A percentile compares a stretch with the other conserved stretches of the same genome.
Conservation (phyloP, 768 basidiomycete genomes). For the Hypholoma sublateritium region DNA sequence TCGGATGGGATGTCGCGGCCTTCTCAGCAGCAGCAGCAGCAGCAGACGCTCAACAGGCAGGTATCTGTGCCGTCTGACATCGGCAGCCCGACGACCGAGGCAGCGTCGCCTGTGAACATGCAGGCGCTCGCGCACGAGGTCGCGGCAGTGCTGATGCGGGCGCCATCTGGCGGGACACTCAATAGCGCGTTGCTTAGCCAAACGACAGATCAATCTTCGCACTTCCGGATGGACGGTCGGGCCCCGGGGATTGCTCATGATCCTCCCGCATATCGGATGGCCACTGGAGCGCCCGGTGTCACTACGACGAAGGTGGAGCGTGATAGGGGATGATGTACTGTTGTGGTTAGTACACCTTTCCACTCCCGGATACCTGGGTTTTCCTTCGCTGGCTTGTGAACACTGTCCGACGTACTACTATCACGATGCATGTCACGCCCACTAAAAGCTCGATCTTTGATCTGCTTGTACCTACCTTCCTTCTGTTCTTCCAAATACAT, state of each 20-base stretch:
- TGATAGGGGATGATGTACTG: too few species aligned
- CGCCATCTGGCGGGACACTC: background rate
- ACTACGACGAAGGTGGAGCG: background rate
- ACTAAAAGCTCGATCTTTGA: too few species aligned
- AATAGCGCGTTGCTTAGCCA: background rate
- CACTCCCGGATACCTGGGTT: too few species aligned
- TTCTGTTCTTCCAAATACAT: too few species aligned
- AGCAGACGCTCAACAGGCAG: background rate
- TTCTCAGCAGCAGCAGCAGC: too few species aligned
- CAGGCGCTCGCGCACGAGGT: constrained; percentile 17
- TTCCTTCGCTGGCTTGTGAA: too few species aligned
- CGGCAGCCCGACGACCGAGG: background rate
- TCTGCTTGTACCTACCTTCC: too few species aligned
- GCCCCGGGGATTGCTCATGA: background rate
- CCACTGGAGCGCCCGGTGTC: background rate
- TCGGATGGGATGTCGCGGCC: too few species aligned
- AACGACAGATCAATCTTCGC: background rate
- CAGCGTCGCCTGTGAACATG: constrained; percentile 4
- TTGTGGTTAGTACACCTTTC: too few species aligned
- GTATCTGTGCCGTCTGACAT: background rate
- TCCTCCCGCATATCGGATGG: background rate
- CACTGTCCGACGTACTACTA: too few species aligned
- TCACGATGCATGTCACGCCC: too few species aligned
- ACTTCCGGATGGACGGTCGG: background rate
- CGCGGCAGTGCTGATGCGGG: constrained; percentile 11